Evolutionary conservation across 163 green algal genomes (phyloP).

Genomic region (Chlorella variabilis): DNA sequence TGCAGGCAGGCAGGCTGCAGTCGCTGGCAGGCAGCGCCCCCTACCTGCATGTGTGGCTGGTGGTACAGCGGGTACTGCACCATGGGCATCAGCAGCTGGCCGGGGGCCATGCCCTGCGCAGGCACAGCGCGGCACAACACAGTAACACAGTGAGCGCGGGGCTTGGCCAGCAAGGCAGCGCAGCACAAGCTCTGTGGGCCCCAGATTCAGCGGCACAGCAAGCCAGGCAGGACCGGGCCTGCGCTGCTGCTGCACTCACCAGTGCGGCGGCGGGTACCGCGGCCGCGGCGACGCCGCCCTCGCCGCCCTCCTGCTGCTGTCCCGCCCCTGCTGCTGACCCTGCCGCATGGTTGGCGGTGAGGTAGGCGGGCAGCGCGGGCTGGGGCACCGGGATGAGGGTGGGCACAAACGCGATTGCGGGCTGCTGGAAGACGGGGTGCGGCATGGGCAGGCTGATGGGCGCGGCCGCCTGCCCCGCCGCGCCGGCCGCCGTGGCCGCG

Average conservation of each 20-base stretch:
- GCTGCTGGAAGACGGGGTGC: not conserved
- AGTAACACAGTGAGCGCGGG: no score
- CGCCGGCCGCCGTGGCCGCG: not conserved
- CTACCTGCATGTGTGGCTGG: not conserved
- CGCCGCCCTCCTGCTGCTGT: not conserved
- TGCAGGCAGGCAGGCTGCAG: no score
- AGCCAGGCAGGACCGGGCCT: no score
- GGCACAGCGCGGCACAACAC: no score
- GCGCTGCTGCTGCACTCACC: no score
- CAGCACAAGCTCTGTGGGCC: no score
- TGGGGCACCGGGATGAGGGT: conserved; percentile 43
- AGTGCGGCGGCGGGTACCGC: not conserved
- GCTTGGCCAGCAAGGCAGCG: no score
- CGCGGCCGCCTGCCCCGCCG: not conserved
- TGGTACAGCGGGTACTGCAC: conserved; percentile 12
- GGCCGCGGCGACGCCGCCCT: not conserved
- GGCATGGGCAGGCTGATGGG: not conserved
- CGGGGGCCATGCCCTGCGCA: not conserved
- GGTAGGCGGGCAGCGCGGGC: conserved; percentile 36
- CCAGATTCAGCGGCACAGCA: not conserved
- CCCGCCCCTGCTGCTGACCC: not conserved
- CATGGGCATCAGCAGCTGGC: conserved; percentile 33
- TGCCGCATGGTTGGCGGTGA: not conserved
- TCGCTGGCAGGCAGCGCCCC: not conserved
- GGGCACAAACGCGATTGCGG: conserved; percentile 32